Evolutionary conservation across 202 grass and related monocot genomes (phyloP), one percentile per base, ranked within the genome.

Genomic region (Setaria viridis): DNA sequence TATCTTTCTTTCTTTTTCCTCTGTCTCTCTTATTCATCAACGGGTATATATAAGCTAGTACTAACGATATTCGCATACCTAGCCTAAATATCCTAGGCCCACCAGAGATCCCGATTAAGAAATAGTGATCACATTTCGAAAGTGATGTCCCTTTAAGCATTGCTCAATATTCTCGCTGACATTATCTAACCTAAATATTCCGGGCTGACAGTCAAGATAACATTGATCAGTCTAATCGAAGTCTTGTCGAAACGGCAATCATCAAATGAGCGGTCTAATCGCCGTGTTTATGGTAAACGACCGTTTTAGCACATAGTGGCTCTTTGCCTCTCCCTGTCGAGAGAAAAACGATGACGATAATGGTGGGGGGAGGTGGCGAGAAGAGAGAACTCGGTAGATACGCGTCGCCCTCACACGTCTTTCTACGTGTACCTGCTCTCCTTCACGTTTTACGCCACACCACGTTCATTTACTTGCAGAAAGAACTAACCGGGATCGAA

Each of bases 351-450:
- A 63, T 19, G 9, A 39, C 17, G 50, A 50, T 37, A 74, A 37
- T 74, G 39, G 41, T 10, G 43, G 48, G 30, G 32, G 33, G 50
- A 7, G 64, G 6, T 34, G 46, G 34, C 21, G 17, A 1, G 16
- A 12, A 10, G 13, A 2, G 2, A 16, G 9, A 25, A 57, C 67
- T 32, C 48, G 68, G 69, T 69, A 67, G 81, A 69, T 85, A 85
- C 76, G 41, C 69, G 76, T 85, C 62, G 34, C 70, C 43, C 15
- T 81, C 82, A 34, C 9, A 25, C 16, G 29, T 54, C 88, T 71
- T 89, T 81, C 35, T 25, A 89, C 78, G 76, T 70, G 88, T 72
- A 47, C 72, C 0, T 12, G 29, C 45, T 63, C 29, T 11, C 71
- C 46, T 48, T 77, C 72, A 62, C 79, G 58, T 43, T 79, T 63